Base-by-base conservation (phyloP, 352 stramenopile genomes). In the Pythium inflatum region DNA sequence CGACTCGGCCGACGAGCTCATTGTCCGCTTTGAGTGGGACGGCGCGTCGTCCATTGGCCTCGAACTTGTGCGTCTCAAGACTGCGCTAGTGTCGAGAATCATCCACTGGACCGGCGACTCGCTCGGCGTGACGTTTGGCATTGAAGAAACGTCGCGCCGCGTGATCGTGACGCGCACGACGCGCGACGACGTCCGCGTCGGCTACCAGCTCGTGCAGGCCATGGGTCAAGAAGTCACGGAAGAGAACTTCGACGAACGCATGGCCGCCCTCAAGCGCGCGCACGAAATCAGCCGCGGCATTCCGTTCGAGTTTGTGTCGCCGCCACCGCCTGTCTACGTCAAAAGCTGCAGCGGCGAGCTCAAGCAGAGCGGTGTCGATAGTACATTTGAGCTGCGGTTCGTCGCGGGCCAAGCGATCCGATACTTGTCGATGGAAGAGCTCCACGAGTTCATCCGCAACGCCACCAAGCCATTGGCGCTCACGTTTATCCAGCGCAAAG, bases 71-170 rank as follows among this genome's bases (percentile, higher is more conserved):
- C 81, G 81, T 1, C 58, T 79, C 55, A 80, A 80, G 66, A 48
- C 75, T 18, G 25, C 71, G 20, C 58, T 67, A 6, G 51, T 58
- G 1, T 53, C 46, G 11, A 62, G 73, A 43, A 75, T 63, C 7
- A 75, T 90, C 14, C 59, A 81, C 46, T 90, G 82, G 85, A 68
- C 59, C 0, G 53, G 73, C 34, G 76, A 78, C 27, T 68, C 80
- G 16, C 80, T 94, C 5, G 87, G 87, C 51, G 73, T 94, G 38
- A 91, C 87, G 9, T 82, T 94, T 40, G 82, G 85, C 75, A 83
- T 92, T 30, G 87, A 94, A 62, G 83, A 87, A 34, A 82, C 79
- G 20, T 92, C 87, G 25, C 77, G 83, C 46, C 74, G 75, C 46
- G 74, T 94, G 2, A 80, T 94, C 27, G 85, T 94, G 14, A 92